Conservation (phyloP, 139 green algal species). For the Deuterostichococcus epilithicus region DNA sequence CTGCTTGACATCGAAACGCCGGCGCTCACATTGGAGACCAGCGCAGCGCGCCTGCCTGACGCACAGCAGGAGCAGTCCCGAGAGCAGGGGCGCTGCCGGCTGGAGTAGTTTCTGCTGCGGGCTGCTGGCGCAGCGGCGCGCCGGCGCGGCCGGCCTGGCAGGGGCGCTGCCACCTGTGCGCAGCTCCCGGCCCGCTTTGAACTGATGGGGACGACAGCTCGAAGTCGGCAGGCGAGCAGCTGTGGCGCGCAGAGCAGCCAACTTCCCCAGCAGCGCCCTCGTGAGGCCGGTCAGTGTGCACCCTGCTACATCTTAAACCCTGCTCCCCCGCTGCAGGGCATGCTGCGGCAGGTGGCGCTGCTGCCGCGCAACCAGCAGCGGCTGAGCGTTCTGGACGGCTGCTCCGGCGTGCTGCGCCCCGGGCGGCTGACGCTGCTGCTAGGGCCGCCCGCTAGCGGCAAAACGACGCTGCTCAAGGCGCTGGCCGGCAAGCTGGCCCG, state of each 20-base stretch:
- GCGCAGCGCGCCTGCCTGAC: too few species aligned
- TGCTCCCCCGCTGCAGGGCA: not conserved
- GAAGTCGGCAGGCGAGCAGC: too few species aligned
- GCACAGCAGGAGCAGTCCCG: too few species aligned
- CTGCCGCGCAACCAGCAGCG: not conserved
- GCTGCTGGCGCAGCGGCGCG: too few species aligned
- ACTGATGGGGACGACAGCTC: too few species aligned
- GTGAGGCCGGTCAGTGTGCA: not conserved
- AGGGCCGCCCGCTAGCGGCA: slow-evolving; percentile 43
- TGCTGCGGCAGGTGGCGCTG: not conserved
- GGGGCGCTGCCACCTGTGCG: too few species aligned
- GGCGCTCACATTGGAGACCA: too few species aligned
- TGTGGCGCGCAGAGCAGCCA: not conserved
- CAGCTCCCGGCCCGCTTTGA: too few species aligned
- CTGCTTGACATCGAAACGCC: not conserved
- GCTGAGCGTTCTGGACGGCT: not conserved
- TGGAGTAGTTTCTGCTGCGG: too few species aligned
- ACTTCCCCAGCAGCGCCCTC: not conserved
- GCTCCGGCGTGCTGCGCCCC: not conserved
- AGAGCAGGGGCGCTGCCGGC: too few species aligned
- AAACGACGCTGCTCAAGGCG: slow-evolving; percentile 39
- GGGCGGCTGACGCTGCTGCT: slow-evolving; percentile 53
- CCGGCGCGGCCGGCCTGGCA: too few species aligned
- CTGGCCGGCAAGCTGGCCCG: slow-evolving; percentile 38
- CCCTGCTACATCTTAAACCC: not conserved